A percentile compares a stretch with the other conserved stretches of the same genome.
phyloP scores from a whole-genome alignment of 2,329 filamentous ascomycete species.

The Phyllosticta citrichinensis region DNA sequence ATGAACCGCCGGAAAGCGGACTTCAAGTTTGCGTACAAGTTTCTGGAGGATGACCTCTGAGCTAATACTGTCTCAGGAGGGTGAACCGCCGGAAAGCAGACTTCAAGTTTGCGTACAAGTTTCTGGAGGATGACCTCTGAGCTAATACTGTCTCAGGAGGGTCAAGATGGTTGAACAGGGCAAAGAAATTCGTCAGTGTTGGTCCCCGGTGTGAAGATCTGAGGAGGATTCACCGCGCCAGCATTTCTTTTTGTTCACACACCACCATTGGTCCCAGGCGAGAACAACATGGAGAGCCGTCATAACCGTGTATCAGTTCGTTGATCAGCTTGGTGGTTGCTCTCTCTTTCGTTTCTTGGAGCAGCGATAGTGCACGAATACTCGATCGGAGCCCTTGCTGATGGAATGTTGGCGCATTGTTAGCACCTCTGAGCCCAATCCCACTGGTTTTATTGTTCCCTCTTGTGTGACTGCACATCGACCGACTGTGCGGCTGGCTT shows the following conservation, averaged over 20 bases:
- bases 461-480: neutral
- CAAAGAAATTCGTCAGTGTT: neutral
- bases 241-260: neutral
- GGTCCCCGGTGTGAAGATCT: neutral
- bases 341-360: neutral
- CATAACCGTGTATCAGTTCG: neutral
- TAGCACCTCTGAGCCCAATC: neutral
- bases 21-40: constrained; percentile 98
- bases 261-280: neutral
- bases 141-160: neutral
- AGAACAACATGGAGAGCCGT: neutral
- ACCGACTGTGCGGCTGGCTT: no score
- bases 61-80: constrained; percentile 41
- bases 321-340: neutral
- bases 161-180: neutral
- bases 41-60: constrained; percentile 84
- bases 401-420: neutral
- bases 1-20: constrained; percentile 98
- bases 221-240: neutral
- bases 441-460: neutral
- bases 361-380: neutral
- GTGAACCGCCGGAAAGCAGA: constrained; percentile 98
- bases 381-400: neutral
- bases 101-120: constrained; percentile 98
- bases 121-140: constrained; percentile 84